phyloP scores from a whole-genome alignment of 805 yeast genomes.

The Blastobotrys parvus region DNA sequence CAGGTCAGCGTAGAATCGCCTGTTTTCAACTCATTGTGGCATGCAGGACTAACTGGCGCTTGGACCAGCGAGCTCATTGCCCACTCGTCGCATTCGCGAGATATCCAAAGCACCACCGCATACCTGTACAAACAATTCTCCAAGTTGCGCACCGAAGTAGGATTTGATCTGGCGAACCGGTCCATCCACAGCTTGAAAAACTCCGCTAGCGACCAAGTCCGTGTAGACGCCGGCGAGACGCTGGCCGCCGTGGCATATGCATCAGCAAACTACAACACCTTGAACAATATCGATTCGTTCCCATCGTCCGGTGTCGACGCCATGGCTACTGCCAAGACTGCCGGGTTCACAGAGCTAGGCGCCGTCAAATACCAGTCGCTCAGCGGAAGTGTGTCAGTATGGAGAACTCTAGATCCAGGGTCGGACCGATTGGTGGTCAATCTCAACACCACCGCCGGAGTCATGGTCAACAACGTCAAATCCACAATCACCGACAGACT shows the following conservation, averaged over 20 bases:
- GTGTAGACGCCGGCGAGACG: constrained; percentile 55
- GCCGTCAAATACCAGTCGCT: background rate
- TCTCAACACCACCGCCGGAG: constrained; percentile 1
- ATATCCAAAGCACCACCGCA: too few species aligned
- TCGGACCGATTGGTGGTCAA: constrained; percentile 17
- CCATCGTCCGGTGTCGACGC: constrained; percentile 38
- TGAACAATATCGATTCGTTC: constrained; percentile 27
- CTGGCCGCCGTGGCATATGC: constrained; percentile 47
- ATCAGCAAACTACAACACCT: constrained; percentile 32
- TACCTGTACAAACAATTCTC: background rate
- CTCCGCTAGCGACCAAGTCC: constrained; percentile 49
- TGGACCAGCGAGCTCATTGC: too few species aligned
- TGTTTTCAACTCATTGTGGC: too few species aligned
- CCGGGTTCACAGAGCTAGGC: background rate
- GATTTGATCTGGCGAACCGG: constrained; percentile 27
- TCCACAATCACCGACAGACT: constrained; percentile 68
- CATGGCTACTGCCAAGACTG: constrained; percentile 22
- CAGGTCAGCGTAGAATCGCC: too few species aligned
- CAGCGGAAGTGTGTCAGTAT: constrained; percentile 14
- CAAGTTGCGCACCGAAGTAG: background rate
- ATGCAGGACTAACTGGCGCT: too few species aligned
- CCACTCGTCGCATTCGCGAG: constrained; percentile 51
- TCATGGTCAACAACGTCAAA: constrained; percentile 12
- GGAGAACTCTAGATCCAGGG: constrained; percentile 13
- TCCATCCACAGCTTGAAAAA: constrained; percentile 41